Conservation (phyloP, 257 asterid genomes). For the Coffea canephora region DNA sequence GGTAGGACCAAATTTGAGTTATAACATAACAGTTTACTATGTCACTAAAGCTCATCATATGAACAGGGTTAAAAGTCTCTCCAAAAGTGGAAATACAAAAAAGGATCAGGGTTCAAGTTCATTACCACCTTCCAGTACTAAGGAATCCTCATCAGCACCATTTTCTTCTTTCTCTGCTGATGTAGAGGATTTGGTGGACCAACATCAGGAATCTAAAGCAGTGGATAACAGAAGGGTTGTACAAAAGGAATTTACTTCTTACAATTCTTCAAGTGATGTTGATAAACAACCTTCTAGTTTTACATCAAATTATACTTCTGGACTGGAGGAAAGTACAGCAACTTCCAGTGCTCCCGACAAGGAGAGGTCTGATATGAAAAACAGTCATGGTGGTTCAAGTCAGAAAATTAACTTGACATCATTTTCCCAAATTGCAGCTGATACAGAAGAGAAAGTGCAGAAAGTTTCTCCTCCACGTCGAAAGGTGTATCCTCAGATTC, state of each 20-base stretch:
- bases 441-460: constrained; percentile 53
- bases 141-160: constrained; percentile 61
- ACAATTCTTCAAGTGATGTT: constrained; percentile 40
- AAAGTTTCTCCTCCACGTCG: constrained; percentile 33
- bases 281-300: constrained; percentile 49
- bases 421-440: constrained; percentile 48
- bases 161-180: constrained; percentile 48
- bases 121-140: constrained; percentile 41
- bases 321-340: constrained; percentile 49
- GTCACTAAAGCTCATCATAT: constrained; percentile 23
- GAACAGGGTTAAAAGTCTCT: constrained; percentile 90
- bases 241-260: constrained; percentile 58
- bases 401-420: constrained; percentile 48
- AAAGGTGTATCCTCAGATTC: constrained; percentile 36
- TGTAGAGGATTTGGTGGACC: constrained; percentile 56
- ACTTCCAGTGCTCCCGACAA: constrained; percentile 39
- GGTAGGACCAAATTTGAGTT: neutral
- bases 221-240: constrained; percentile 46
- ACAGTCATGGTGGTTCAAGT: constrained; percentile 36
- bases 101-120: constrained; percentile 63
- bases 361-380: constrained; percentile 50
- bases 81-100: constrained; percentile 73
- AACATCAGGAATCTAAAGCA: constrained; percentile 51
- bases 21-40: neutral
- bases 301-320: constrained; percentile 44